Conservation (phyloP, 768 basidiomycete genomes). For the Rickenella mellea region DNA sequence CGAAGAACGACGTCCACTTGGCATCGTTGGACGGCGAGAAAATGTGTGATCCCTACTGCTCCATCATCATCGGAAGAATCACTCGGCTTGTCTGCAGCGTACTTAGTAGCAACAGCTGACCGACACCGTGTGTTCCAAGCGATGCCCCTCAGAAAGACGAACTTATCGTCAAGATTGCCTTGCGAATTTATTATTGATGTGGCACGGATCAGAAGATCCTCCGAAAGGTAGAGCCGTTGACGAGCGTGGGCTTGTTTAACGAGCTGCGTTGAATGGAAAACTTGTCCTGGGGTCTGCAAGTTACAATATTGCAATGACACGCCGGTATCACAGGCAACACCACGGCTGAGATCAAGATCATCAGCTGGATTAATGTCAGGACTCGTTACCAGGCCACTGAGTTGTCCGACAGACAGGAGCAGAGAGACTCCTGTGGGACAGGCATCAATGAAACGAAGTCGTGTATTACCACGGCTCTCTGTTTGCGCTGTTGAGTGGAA, state of each 20-base stretch:
- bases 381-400: constrained; percentile 65
- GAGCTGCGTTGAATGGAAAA: constrained; percentile 25
- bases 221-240: constrained; percentile 42
- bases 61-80: constrained; percentile 45
- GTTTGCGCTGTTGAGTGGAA: constrained; percentile 6
- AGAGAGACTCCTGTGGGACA: constrained; percentile 48
- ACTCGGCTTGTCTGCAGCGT: constrained; percentile 57
- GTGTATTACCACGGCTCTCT: constrained; percentile 9
- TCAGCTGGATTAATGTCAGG: constrained; percentile 73
- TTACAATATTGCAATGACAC: constrained; percentile 48
- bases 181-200: constrained; percentile 27
- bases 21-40: constrained; percentile 30
- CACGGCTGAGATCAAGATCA: constrained; percentile 55
- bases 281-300: constrained; percentile 27
- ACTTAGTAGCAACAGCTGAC: constrained; percentile 55
- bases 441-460: no score
- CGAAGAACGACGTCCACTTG: constrained; percentile 19
- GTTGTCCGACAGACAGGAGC: constrained; percentile 48
- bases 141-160: constrained; percentile 32
- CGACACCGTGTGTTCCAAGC: constrained; percentile 44
- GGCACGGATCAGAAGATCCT: constrained; percentile 39
- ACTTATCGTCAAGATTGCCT: constrained; percentile 18
- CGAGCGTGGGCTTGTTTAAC: constrained; percentile 34
- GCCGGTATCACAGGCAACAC: constrained; percentile 49
- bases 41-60: constrained; percentile 30